phyloP scores from a whole-genome alignment of 2,329 filamentous ascomycete species.

The Didymella exigua region DNA sequence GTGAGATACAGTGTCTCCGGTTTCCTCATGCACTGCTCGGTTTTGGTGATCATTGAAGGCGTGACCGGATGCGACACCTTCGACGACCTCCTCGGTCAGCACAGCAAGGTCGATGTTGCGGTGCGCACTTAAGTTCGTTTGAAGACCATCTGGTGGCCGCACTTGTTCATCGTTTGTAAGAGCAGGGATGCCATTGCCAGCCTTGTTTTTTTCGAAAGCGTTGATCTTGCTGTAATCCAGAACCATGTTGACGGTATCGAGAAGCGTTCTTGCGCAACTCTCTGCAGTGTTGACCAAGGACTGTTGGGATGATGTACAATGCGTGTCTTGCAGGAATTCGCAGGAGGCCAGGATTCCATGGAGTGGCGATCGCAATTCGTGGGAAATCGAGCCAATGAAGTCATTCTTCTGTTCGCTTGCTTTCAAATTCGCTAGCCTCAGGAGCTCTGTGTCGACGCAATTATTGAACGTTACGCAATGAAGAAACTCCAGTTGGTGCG shows the following conservation, averaged over 20 bases:
- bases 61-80: conserved; percentile 58
- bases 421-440: conserved; percentile 45
- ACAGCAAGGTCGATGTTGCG: conserved; percentile 51
- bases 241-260: conserved; percentile 48
- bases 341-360: conserved; percentile 47
- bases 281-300: conserved; percentile 55
- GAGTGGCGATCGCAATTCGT: conserved; percentile 56
- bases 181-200: background rate
- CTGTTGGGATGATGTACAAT: conserved; percentile 44
- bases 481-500: conserved; percentile 16
- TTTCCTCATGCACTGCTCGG: background rate
- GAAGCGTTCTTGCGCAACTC: conserved; percentile 55
- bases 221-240: conserved; percentile 30
- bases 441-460: conserved; percentile 50
- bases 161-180: background rate
- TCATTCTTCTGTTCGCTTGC: conserved; percentile 52
- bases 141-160: conserved; percentile 14
- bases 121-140: conserved; percentile 41
- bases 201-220: conserved; percentile 41
- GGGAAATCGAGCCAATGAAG: conserved; percentile 57
- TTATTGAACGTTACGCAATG: conserved; percentile 14
- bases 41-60: conserved; percentile 39
- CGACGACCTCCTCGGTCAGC: conserved; percentile 59
- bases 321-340: conserved; percentile 54
- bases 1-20: background rate